phyloP scores from a whole-genome alignment of 306 rosid species.

The Cucurbita pepo region DNA sequence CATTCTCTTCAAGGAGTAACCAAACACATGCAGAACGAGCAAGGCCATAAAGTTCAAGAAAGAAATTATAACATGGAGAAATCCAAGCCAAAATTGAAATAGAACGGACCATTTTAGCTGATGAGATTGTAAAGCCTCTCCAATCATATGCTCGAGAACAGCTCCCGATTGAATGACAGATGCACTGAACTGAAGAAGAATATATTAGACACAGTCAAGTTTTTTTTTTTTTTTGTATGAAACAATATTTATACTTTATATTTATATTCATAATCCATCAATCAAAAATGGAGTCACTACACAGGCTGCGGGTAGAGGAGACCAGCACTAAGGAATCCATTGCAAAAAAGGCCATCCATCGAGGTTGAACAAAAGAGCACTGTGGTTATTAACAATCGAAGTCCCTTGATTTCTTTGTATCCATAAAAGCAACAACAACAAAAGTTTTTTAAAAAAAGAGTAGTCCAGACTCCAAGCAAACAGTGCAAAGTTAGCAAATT shows the following conservation, averaged over 20 bases:
- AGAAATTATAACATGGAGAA: background rate
- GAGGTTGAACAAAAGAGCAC: background rate
- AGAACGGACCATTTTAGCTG: conserved; percentile 38
- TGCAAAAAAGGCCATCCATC: background rate
- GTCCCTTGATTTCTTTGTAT: background rate
- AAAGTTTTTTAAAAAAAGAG: too few relatives aligned
- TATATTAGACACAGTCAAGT: background rate
- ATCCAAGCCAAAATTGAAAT: conserved; percentile 8
- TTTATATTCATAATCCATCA: background rate
- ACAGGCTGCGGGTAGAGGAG: background rate
- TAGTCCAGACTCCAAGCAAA: background rate
- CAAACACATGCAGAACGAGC: background rate
- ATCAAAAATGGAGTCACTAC: background rate
- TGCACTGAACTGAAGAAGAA: conserved; percentile 52
- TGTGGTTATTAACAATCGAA: background rate
- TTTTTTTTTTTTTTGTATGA: background rate
- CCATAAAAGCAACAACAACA: background rate
- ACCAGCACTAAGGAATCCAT: background rate
- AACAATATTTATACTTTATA: background rate
- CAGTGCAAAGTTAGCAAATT: background rate
- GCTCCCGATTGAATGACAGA: conserved; percentile 64
- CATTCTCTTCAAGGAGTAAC: background rate
- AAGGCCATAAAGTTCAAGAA: background rate
- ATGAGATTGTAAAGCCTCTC: conserved; percentile 49
- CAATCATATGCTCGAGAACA: conserved; percentile 47